Evolutionary conservation across 2,329 filamentous ascomycete species (phyloP).

Genomic region (Colletotrichum sp.): DNA sequence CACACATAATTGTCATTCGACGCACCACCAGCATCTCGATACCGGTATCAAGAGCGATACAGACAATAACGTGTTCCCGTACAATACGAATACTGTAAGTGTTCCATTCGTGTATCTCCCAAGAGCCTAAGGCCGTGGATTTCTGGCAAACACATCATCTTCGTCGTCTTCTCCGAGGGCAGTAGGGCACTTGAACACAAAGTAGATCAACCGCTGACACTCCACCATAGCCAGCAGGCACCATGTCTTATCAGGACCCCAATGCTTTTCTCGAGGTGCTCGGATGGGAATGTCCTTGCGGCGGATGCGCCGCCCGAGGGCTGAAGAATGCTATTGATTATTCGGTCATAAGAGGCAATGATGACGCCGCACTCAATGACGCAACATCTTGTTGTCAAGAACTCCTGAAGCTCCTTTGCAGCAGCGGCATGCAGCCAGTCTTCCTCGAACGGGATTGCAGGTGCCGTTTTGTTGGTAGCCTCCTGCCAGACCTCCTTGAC

Average conservation of each 20-base stretch:
- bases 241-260: not conserved
- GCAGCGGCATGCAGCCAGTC: accelerated
- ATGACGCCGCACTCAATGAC: not conserved
- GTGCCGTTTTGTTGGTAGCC: not conserved
- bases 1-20: accelerated
- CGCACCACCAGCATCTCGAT: not conserved
- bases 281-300: not conserved
- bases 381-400: not conserved
- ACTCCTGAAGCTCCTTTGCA: not conserved
- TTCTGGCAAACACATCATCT: not conserved
- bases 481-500: not conserved
- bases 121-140: not conserved
- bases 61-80: accelerated
- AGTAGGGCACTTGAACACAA: not conserved
- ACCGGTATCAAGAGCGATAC: not conserved
- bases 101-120: not conserved
- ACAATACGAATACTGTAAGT: not conserved
- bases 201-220: not conserved
- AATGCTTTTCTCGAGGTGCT: not conserved
- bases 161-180: not conserved
- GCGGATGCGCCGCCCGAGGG: not conserved
- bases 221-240: not conserved
- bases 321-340: not conserved
- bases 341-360: not conserved
- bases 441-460: not conserved